These are phyloP conservation scores for Cyclocybe cylindracea DNA, from an alignment of 768 basidiomycete species.

Conservation along the genomic window DNA sequence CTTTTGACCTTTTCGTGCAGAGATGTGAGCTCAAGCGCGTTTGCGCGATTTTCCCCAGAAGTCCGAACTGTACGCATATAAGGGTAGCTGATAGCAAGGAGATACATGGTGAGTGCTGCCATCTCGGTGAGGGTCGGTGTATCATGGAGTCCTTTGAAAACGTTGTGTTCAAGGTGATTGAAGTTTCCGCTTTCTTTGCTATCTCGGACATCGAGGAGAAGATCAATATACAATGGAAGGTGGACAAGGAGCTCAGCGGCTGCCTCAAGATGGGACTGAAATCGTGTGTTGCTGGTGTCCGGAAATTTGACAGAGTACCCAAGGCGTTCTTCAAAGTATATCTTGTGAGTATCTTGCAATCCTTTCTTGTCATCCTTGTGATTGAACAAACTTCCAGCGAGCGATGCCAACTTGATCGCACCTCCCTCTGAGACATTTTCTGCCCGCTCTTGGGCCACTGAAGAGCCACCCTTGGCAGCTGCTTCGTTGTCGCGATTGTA, in stretches of 20 bases:
- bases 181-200: slow-evolving; percentile 17
- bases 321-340: slow-evolving; percentile 19
- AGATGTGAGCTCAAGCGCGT: slow-evolving; percentile 24
- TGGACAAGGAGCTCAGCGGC: slow-evolving; percentile 21
- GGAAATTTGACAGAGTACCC: slow-evolving; percentile 24
- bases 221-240: slow-evolving; percentile 12
- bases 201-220: slow-evolving; percentile 14
- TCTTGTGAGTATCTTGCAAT: slow-evolving; percentile 22
- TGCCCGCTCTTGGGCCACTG: slow-evolving; percentile 14
- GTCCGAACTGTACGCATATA: slow-evolving; percentile 25
- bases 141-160: slow-evolving; percentile 10
- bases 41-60: slow-evolving; percentile 7
- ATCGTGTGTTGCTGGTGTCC: slow-evolving; percentile 34
- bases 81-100: slow-evolving; percentile 19
- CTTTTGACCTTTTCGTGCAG: slow-evolving; percentile 20
- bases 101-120: slow-evolving; percentile 24
- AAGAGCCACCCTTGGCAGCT: slow-evolving; percentile 6
- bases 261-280: slow-evolving; percentile 27
- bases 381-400: slow-evolving; percentile 31
- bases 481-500: slow-evolving; percentile 26
- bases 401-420: slow-evolving; percentile 22
- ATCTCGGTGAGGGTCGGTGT: slow-evolving; percentile 29
- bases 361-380: slow-evolving; percentile 40
- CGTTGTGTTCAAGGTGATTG: slow-evolving; percentile 25
- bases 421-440: slow-evolving; percentile 22